Evolutionary conservation across 108 stramenopile genomes (phyloP), one percentile per base, ranked within the genome.

Genomic region (Skeletonema tropicum): DNA sequence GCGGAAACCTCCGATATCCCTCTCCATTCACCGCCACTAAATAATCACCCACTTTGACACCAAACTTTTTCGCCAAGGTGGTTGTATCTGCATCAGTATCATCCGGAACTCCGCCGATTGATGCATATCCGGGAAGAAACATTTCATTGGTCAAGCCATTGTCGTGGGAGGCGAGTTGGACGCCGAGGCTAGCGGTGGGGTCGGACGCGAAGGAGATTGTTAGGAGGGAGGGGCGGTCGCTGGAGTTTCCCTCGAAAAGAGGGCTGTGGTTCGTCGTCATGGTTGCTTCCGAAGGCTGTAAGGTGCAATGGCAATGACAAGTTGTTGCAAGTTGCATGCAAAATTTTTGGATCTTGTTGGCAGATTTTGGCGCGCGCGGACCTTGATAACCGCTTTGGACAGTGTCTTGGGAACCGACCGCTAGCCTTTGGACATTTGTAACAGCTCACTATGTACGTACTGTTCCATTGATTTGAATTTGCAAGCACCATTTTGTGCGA

Each of bases 1-100:
- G 89, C 3, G 90, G 85, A 74, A 92, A 92, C 45, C 93, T 66
- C 36, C 93, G 90, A 70, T 82, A 94, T 9, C 90, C 90, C 42
- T 84, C 48, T 10, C 85, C 87, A 73, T 86, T 92, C 38, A 94
- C 86, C 6, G 90, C 93, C 7, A 92, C 89, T 45, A 94, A 89
- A 49, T 74, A 78, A 75, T 94, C 93, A 3, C 87, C 89, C 2
- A 89, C 85, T 32, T 81, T 68, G 35, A 92, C 90, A 45, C 88
- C 93, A 55, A 68, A 70, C 60, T 83, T 83, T n/a, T 66, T 35
- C 12, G 90, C 93, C 0, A 94, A 71, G n/a, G 87, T 89, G 12
- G 29, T 7, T 19, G 13, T 7, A 26, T 49, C 29, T 23, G 8
- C 30, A 25, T 49, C 70, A n/a, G n/a, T n/a, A 31, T 66, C 66